Conservation (phyloP, 441 rosid species). For the Isatis lusitanica region DNA sequence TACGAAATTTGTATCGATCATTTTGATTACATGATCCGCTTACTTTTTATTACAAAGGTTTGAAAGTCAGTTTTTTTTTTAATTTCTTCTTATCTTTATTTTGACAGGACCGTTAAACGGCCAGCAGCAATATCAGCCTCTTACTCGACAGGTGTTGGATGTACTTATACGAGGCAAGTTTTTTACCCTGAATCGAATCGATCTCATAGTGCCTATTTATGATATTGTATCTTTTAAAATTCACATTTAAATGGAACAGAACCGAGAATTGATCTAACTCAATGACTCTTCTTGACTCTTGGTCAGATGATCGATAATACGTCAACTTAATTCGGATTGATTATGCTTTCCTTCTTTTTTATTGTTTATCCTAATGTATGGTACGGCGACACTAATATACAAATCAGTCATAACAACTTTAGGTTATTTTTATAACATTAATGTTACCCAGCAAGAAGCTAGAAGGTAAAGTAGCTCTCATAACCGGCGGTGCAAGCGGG, state of each 20-base stretch:
- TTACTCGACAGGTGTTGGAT: constrained; percentile 20
- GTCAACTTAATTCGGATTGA: neutral
- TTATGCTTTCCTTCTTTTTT: neutral
- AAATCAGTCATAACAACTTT: neutral
- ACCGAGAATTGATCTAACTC: neutral
- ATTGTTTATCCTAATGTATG: neutral
- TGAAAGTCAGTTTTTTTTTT: neutral
- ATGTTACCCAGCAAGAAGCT: constrained; percentile 44
- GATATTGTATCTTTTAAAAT: neutral
- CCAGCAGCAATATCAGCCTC: constrained; percentile 21
- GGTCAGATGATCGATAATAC: neutral
- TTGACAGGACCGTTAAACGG: constrained; percentile 13
- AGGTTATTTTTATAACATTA: neutral
- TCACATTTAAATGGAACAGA: neutral
- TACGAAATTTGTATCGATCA: neutral
- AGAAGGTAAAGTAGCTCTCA: constrained; percentile 63
- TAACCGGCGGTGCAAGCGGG: constrained; percentile 82
- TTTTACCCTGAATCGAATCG: neutral
- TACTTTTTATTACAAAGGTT: neutral
- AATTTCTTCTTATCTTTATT: neutral
- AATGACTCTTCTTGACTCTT: neutral
- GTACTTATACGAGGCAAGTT: constrained; percentile 21
- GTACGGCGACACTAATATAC: neutral
- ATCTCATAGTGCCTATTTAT: neutral
- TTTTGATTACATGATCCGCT: neutral